phyloP scores from a whole-genome alignment of 129 eudicot species.

The Flaveria ramosissima region DNA sequence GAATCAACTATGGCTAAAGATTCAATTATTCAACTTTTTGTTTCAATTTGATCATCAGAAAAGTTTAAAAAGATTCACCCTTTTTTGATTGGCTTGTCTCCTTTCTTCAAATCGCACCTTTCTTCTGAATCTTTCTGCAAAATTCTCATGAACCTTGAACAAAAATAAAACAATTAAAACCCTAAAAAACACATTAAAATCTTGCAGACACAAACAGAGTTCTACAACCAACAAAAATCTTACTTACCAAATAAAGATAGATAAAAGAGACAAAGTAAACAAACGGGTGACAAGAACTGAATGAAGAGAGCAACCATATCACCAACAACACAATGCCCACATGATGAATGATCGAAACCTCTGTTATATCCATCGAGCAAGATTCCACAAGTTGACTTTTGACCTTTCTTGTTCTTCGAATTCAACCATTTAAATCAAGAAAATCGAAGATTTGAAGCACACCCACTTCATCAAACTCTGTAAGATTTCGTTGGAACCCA shows the following conservation, averaged over 20 bases:
- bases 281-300: conserved; percentile 49
- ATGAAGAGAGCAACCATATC: conserved; percentile 61
- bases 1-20: neutral
- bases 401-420: conserved; percentile 22
- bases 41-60: neutral
- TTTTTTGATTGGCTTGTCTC: conserved; percentile 66
- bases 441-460: neutral
- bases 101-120: conserved; percentile 74
- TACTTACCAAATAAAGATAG: conserved; percentile 67
- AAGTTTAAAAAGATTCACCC: conserved; percentile 47
- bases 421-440: conserved; percentile 15
- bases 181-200: neutral
- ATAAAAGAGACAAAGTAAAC: conserved; percentile 59
- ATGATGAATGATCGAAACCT: conserved; percentile 70
- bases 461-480: no score
- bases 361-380: conserved; percentile 47
- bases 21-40: neutral
- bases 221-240: neutral
- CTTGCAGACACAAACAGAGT: neutral
- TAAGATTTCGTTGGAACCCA: no score
- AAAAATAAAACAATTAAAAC: neutral
- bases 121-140: conserved; percentile 58
- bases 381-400: conserved; percentile 6
- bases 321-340: conserved; percentile 64
- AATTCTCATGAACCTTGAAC: conserved; percentile 70